These are phyloP conservation scores for Hanseniaspora sp. DNA, from an alignment of 1,139 yeast genomes.

Conservation along the genomic window DNA sequence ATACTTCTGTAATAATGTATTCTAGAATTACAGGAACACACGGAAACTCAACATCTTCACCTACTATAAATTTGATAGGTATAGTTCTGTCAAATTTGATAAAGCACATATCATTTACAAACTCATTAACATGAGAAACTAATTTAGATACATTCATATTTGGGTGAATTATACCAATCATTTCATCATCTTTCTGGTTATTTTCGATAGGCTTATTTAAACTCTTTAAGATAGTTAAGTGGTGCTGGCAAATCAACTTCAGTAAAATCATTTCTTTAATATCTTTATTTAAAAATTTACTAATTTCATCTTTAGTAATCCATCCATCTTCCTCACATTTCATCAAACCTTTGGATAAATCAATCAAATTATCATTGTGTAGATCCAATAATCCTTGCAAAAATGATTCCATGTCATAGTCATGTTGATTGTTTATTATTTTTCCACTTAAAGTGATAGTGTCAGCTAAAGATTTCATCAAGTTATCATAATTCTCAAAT, in stretches of 20 bases:
- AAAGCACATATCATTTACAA: constrained; percentile 71
- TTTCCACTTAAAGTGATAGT: constrained; percentile 2
- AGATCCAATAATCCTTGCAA: constrained; percentile 53
- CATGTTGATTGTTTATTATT: constrained; percentile 35
- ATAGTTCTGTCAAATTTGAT: constrained; percentile 72
- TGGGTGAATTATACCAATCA: constrained; percentile 61
- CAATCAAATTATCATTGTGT: constrained; percentile 75
- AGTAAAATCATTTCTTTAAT: constrained; percentile 74
- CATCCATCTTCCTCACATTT: constrained; percentile 52
- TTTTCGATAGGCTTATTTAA: constrained; percentile 16
- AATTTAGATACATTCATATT: constrained; percentile 52
- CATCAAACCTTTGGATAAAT: constrained; percentile 68
- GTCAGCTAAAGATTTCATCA: constrained; percentile 7
- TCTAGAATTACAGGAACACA: constrained; percentile 81
- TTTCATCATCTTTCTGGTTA: constrained; percentile 30
- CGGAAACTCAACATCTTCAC: constrained; percentile 46
- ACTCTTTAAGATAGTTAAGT: constrained; percentile 47
- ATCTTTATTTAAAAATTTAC: constrained; percentile 61
- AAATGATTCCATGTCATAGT: constrained; percentile 40
- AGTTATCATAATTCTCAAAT: constrained; percentile 10
- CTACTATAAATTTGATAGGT: constrained; percentile 45
- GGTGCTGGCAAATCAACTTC: constrained; percentile 78
- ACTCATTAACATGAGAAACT: constrained; percentile 51
- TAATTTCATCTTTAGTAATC: constrained; percentile 37
- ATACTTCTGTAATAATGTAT: constrained; percentile 73